Evolutionary conservation across 2,329 filamentous ascomycete species (phyloP).

Genomic region (Fusarium sp.): DNA sequence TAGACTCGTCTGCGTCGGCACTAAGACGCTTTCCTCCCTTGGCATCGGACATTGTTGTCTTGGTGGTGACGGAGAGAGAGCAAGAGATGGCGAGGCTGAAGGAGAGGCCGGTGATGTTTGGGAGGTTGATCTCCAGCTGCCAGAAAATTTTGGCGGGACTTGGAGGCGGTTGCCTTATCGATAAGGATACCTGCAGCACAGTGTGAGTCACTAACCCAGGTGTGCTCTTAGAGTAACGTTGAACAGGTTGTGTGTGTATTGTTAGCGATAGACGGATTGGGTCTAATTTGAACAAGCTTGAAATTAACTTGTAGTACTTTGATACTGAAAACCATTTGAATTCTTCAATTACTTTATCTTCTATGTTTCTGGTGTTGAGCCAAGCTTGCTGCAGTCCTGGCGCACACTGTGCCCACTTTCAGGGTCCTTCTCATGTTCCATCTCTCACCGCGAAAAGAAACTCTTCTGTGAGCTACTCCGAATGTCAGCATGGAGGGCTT

Average conservation of each 20-base stretch:
- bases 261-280: background rate
- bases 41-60: slow-evolving; percentile 54
- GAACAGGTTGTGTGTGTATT: background rate
- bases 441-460: slow-evolving; percentile 11
- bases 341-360: background rate
- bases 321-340: background rate
- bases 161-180: slow-evolving; percentile 45
- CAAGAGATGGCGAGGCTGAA: slow-evolving; percentile 42
- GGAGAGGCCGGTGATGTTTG: slow-evolving; percentile 26
- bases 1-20: slow-evolving; percentile 56
- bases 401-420: slow-evolving; percentile 36
- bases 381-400: background rate
- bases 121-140: slow-evolving; percentile 29
- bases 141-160: slow-evolving; percentile 48
- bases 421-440: slow-evolving; percentile 28
- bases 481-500: background rate
- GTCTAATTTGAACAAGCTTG: background rate
- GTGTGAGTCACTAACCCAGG: slow-evolving; percentile 12
- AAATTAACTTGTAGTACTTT: background rate
- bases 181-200: slow-evolving; percentile 44
- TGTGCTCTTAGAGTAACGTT: background rate
- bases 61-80: slow-evolving; percentile 3
- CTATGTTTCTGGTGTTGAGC: background rate
- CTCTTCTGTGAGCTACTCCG: background rate
- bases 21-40: slow-evolving; percentile 58